Base-by-base conservation (phyloP, 2,329 filamentous ascomycete genomes). In the Fusarium stilboides region DNA sequence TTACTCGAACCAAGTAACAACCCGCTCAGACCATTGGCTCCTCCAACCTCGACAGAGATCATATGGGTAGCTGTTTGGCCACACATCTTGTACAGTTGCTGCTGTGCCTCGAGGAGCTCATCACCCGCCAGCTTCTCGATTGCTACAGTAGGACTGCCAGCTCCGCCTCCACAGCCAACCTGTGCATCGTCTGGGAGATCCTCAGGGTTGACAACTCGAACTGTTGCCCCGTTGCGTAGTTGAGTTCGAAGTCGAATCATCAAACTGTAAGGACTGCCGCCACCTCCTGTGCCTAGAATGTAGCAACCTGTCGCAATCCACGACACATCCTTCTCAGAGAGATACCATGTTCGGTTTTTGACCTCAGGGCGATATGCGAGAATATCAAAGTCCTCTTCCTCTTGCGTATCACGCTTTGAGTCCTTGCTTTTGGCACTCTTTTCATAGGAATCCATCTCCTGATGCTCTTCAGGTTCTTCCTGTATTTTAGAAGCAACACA, bases 1-100 rank as follows among this genome's bases (percentile, higher is more conserved):
- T 79, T 79, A 53, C 83, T 85, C 0, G 86, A 85, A 7, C 87
- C 87, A 6, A 89, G 77, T 6, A 88, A 81, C 77, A 90, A 80
- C 10, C 85, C 84, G 66, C 88, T 84, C 10, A 91, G 79, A 1
- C 89, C 89, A 66, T 92, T 92, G 6, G 84, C 85, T 8, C 90
- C 89, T n/a, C 90, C 90, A 55, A 92, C 89, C 71, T 92, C 89
- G 13, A 91, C 76, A 2, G 87, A 84, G 64, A 91, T 87, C 64
- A 91, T 85, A 37, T 87, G 86, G 20, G 88, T 86, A 22, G 86
- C 83, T 2, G 75, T 74, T 17, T 77, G 74, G 37, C 81, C 78
- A 47, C 84, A 80, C 28, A 85, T 83, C 47, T 85, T 83, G 76
- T 86, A 88, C 13, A 91, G 79, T 70, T 87, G 86, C 2, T 72